phyloP scores from a whole-genome alignment of 495 filamentous ascomycete species.

The Aspergillus incahuasiensis region DNA sequence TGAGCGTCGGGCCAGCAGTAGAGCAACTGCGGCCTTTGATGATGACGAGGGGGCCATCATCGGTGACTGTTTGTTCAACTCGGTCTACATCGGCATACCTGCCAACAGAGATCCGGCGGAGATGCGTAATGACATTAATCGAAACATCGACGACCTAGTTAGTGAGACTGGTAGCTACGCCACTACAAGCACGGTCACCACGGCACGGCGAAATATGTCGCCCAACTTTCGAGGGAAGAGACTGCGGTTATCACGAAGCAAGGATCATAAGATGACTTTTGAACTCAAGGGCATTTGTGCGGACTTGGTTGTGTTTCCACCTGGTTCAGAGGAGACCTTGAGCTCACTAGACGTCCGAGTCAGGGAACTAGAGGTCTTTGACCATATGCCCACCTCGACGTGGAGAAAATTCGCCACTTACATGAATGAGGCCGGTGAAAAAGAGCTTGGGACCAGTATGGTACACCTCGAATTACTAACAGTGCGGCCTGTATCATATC shows the following conservation, averaged over 20 bases:
- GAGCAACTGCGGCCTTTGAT: constrained; percentile 43
- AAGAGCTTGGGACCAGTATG: constrained; percentile 83
- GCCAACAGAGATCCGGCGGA: constrained; percentile 78
- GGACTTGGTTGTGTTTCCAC: constrained; percentile 80
- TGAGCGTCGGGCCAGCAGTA: constrained; percentile 57
- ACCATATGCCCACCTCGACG: constrained; percentile 90
- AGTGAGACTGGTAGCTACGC: constrained; percentile 88
- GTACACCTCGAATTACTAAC: constrained; percentile 82
- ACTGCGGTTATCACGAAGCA: constrained; percentile 77
- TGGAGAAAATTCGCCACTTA: constrained; percentile 98
- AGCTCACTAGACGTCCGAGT: constrained; percentile 81
- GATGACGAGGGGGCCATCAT: constrained; percentile 84
- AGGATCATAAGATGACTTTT: constrained; percentile 90
- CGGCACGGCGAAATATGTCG: constrained; percentile 46
- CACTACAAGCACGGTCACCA: constrained; percentile 60
- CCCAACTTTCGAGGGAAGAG: constrained; percentile 48
- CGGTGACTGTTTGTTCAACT: constrained; percentile 95
- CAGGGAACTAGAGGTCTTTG: constrained; percentile 81
- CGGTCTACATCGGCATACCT: constrained; percentile 93
- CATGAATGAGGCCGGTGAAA: constrained; percentile 77
- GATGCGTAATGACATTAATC: constrained; percentile 77
- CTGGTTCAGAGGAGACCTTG: constrained; percentile 70
- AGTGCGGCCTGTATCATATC: constrained; percentile 74
- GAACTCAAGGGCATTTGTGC: constrained; percentile 82
- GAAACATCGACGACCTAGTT: constrained; percentile 74